Percentiles rank a stretch among this genome's conserved stretches.
phyloP scores from a whole-genome alignment of 2,329 filamentous ascomycete species.

The Dichotomopilus funicola region DNA sequence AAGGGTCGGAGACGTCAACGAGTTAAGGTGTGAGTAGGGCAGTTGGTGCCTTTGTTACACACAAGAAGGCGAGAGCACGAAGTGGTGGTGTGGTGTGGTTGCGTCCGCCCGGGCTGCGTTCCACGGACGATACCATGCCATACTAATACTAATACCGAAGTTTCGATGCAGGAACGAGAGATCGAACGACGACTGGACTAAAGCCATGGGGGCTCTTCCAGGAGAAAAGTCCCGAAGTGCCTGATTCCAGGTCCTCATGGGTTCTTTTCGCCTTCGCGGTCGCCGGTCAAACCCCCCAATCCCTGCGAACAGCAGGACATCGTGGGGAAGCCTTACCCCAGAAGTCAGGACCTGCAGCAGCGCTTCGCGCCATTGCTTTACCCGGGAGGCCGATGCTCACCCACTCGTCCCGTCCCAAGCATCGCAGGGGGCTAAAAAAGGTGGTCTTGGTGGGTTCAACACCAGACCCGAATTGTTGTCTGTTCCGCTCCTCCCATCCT shows the following conservation, averaged over 20 bases:
- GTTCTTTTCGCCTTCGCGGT: too few relatives aligned
- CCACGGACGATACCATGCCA: not conserved
- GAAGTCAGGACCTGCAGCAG: not conserved
- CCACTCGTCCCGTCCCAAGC: not conserved
- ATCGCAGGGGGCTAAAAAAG: not conserved
- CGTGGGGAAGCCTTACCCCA: not conserved
- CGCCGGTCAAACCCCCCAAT: not conserved
- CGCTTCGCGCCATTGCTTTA: not conserved
- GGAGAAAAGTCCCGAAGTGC: not conserved
- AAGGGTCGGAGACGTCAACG: not conserved
- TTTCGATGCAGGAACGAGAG: not conserved
- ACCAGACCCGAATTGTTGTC: too few relatives aligned
- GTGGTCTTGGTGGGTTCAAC: too few relatives aligned
- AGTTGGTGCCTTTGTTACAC: not conserved
- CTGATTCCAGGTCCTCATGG: not conserved
- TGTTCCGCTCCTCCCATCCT: too few relatives aligned
- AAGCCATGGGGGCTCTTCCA: not conserved
- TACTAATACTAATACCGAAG: not conserved
- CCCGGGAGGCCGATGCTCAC: not conserved
- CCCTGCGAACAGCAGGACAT: not conserved
- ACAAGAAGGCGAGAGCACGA: not conserved
- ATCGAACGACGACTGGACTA: not conserved
- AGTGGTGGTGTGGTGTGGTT: not conserved
- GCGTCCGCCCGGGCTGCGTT: not conserved
- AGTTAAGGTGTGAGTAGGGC: not conserved